Percentiles rank a stretch among this genome's conserved stretches.
These are phyloP conservation scores for Ichthyophthirius multifiliis DNA, from an alignment of 169 alveolate genomes.

Conservation along the genomic window DNA sequence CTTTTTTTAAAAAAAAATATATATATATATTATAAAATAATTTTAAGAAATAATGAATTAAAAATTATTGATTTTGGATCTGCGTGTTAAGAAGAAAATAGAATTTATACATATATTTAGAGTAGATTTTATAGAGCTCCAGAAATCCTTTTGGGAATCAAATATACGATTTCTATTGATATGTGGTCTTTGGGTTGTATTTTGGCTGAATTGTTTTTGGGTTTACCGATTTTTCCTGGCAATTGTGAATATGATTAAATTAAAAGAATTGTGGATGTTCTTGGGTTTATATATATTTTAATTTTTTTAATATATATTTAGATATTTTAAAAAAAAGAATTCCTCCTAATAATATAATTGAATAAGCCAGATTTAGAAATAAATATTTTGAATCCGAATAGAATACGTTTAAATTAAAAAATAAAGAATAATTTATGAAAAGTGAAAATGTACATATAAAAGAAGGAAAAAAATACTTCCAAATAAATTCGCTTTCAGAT, in stretches of 20 bases:
- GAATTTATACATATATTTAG: conserved; percentile 77
- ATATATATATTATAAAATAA: background rate
- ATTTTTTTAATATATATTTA: background rate
- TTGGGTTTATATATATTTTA: background rate
- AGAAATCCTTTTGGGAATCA: conserved; percentile 68
- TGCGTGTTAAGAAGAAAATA: conserved; percentile 70
- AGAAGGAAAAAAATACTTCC: background rate
- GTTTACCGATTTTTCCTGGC: background rate
- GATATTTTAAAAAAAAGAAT: too few relatives aligned
- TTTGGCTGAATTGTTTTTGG: conserved; percentile 51
- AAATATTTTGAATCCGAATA: background rate
- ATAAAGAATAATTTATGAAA: background rate
- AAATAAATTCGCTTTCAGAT: background rate
- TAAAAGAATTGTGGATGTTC: background rate
- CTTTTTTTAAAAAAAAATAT: too few relatives aligned
- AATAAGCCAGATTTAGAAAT: background rate
- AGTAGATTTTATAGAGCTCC: conserved; percentile 87
- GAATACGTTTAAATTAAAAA: background rate
- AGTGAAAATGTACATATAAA: background rate
- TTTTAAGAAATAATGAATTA: too few relatives aligned
- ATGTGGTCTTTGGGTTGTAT: conserved; percentile 83
- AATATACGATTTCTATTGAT: conserved; percentile 61
- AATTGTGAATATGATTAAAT: background rate
- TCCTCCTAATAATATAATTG: background rate
- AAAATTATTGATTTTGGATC: conserved; percentile 87